Evolutionary conservation across 345 rosid species (phyloP).

Genomic region (Brassica carinata): DNA sequence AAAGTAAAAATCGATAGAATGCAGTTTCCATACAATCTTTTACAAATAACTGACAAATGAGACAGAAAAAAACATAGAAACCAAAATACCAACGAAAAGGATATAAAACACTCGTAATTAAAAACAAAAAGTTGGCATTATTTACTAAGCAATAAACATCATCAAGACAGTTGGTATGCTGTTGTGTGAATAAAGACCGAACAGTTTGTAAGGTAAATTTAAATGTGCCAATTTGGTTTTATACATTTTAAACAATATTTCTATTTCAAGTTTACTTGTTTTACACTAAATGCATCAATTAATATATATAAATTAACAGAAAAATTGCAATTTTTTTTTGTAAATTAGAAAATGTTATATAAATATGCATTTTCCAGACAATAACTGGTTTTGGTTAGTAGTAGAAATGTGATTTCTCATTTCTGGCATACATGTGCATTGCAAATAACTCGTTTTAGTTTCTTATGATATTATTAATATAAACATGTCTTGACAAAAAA

Average conservation of each 20-base stretch:
- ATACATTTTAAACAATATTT: no score
- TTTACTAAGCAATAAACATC: slow-evolving; percentile 29
- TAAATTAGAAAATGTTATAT: neutral
- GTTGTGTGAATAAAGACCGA: slow-evolving; percentile 14
- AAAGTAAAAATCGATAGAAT: neutral
- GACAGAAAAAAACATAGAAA: neutral
- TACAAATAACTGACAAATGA: neutral
- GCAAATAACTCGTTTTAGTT: neutral
- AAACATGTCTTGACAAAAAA: neutral
- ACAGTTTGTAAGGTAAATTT: slow-evolving; percentile 9
- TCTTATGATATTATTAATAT: neutral
- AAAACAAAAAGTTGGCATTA: slow-evolving; percentile 26
- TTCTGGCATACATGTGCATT: neutral
- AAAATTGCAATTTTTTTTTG: neutral
- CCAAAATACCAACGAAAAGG: neutral
- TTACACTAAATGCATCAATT: neutral
- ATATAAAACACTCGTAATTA: neutral
- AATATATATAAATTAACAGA: neutral
- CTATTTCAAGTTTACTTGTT: neutral
- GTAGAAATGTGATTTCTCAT: neutral
- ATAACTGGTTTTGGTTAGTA: neutral
- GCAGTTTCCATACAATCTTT: slow-evolving; percentile 9
- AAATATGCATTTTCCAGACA: neutral
- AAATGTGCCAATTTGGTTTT: no score
- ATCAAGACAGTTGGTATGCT: neutral